These are phyloP conservation scores for Eucalyptus urophylla DNA, from an alignment of 345 rosid genomes.

Conservation along the genomic window DNA sequence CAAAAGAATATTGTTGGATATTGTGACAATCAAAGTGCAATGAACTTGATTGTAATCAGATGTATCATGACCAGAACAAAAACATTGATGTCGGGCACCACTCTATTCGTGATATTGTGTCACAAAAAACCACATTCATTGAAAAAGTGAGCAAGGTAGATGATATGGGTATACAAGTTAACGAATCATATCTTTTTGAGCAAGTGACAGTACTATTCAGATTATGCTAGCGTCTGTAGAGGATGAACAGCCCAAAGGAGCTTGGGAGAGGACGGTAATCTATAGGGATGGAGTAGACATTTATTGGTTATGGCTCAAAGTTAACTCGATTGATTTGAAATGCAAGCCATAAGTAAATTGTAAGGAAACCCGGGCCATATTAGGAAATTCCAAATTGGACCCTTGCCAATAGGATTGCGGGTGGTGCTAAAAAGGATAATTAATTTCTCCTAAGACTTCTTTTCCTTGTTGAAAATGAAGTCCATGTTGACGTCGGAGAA, in stretches of 20 bases:
- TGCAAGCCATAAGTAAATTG: neutral
- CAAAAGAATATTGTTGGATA: neutral
- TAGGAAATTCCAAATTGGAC: neutral
- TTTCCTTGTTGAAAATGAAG: neutral
- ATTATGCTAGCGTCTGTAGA: neutral
- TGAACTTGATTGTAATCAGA: neutral
- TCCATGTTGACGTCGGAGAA: neutral
- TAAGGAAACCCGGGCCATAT: neutral
- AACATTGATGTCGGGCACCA: neutral
- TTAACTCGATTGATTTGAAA: neutral
- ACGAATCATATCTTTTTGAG: neutral
- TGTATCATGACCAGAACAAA: fast-evolving
- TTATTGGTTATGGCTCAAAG: neutral
- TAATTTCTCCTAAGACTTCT: neutral
- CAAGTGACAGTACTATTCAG: neutral
- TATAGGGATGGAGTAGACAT: neutral
- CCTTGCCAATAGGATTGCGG: neutral
- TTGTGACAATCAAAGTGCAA: neutral
- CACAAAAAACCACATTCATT: neutral
- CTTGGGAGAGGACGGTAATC: neutral
- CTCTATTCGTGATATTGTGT: neutral
- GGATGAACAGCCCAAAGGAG: neutral
- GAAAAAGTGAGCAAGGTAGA: neutral
- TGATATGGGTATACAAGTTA: neutral
- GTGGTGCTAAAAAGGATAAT: neutral